phyloP scores from a whole-genome alignment of 768 basidiomycete species.

The Tylopilus sp. region DNA sequence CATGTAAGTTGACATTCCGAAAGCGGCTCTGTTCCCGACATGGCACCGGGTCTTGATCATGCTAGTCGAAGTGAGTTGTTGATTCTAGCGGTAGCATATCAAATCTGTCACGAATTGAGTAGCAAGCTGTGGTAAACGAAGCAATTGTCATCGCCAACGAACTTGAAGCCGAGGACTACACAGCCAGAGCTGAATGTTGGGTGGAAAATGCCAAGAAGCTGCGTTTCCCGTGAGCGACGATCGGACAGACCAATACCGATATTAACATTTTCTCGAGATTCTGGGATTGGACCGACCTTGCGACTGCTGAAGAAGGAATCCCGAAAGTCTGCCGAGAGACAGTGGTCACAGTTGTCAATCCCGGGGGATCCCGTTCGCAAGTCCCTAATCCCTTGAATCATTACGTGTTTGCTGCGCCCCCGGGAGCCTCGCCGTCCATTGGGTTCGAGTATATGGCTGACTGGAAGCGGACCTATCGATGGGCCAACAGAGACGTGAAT shows the following conservation, averaged over 20 bases:
- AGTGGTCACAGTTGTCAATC: not conserved
- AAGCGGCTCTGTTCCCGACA: conserved; percentile 15
- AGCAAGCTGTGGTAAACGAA: conserved; percentile 16
- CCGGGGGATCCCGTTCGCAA: not conserved
- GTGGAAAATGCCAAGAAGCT: conserved; percentile 10
- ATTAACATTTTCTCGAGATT: conserved; percentile 2
- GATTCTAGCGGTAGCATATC: not conserved
- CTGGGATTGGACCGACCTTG: conserved; percentile 16
- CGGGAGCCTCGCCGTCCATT: not conserved
- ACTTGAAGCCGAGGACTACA: not conserved
- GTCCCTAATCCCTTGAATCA: conserved; percentile 16
- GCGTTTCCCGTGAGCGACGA: conserved; percentile 13
- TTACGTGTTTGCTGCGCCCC: conserved; percentile 2
- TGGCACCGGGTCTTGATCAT: conserved; percentile 14
- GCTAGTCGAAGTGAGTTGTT: conserved; percentile 6
- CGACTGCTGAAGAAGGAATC: conserved; percentile 4
- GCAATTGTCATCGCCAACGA: conserved; percentile 13
- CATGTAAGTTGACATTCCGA: not conserved
- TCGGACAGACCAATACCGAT: not conserved
- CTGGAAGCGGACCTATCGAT: conserved; percentile 16
- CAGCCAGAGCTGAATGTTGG: conserved; percentile 1
- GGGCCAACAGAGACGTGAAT: not conserved
- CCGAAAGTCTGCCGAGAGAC: conserved; percentile 1
- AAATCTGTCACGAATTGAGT: not conserved
- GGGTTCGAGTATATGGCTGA: conserved; percentile 4